Evolutionary conservation across 352 stramenopile species (phyloP), one percentile per base, ranked within the genome.

Genomic region (Phytophthora pinifolia): DNA sequence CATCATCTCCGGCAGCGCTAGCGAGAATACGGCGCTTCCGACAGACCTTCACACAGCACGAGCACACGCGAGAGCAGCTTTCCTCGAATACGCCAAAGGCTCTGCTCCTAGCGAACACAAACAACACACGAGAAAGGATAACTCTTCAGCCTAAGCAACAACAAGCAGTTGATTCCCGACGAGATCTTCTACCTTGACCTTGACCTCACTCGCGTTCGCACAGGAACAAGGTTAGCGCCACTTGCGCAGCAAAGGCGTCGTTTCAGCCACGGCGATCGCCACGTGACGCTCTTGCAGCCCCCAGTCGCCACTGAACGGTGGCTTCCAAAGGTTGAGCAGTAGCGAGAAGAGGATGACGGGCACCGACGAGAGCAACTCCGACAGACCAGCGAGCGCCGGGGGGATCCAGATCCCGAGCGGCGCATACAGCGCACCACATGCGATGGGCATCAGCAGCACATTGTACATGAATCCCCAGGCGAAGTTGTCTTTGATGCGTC

Each of bases 391-490:
- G 3, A 92, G 53, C 9, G 79, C 73, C 9, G 83, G 80, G 13
- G 83, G 78, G n/a, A 92, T 79, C 51, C 62, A 70, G 45, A 92
- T 56, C 1, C 76, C 74, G 5, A 82, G 52, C 33, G 78, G 65
- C 44, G 62, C 67, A 48, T 89, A 92, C 52, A 92, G 55, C 18
- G 67, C 80, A 6, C 83, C 83, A 42, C 76, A 88, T 12, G 83
- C 80, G 33, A 92, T 46, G 22, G 83, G 78, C 76, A 92, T 88
- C 68, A 87, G 81, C 25, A 88, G 39, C 9, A 83, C 18, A 39
- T 92, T 89, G 67, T 92, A 91, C 42, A 83, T 59, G 56, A 87
- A 77, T 6, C 64, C 80, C 80, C 80, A 92, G 25, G 74, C 66
- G 49, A 92, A 87, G 41, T 92, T 92, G 59, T 73, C 76, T 41